A percentile compares a stretch with the other conserved stretches of the same genome.
These are phyloP conservation scores for Luffa acutangula DNA, from an alignment of 306 rosid genomes.

Conservation along the genomic window DNA sequence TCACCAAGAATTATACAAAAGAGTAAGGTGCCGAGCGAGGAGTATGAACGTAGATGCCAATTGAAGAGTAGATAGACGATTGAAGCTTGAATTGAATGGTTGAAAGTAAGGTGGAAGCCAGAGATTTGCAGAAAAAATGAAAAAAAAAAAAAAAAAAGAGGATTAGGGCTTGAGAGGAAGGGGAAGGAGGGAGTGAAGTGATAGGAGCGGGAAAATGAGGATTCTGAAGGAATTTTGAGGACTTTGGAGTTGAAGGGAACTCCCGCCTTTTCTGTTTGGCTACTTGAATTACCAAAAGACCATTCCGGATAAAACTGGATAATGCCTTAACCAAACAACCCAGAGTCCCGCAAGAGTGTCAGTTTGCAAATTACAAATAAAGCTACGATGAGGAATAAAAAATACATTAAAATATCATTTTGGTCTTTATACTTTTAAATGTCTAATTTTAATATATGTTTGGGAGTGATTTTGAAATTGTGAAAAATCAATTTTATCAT, in stretches of 20 bases:
- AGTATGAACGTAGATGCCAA: not conserved
- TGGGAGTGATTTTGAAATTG: too few species aligned
- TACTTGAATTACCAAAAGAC: not conserved
- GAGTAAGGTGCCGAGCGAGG: not conserved
- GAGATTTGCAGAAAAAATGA: not conserved
- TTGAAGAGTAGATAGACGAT: not conserved
- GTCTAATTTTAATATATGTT: too few species aligned
- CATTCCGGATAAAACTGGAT: not conserved
- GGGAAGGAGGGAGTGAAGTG: not conserved
- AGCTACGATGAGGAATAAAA: too few species aligned
- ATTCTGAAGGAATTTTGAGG: not conserved
- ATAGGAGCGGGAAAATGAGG: not conserved
- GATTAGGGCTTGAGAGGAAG: slow-evolving; percentile 3
- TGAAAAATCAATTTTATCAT: too few species aligned
- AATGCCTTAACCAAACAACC: not conserved
- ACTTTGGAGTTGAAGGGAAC: not conserved
- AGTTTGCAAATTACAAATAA: too few species aligned
- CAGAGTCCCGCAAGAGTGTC: not conserved
- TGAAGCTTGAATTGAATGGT: not conserved
- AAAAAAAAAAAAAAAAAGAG: not conserved
- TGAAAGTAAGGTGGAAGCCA: too few species aligned
- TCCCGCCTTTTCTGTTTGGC: slow-evolving; percentile 10
- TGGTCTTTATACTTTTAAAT: too few species aligned
- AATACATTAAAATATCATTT: too few species aligned
- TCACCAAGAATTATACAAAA: not conserved